Conservation (phyloP, 2,329 filamentous ascomycete genomes). For the Penicillium sp. region DNA sequence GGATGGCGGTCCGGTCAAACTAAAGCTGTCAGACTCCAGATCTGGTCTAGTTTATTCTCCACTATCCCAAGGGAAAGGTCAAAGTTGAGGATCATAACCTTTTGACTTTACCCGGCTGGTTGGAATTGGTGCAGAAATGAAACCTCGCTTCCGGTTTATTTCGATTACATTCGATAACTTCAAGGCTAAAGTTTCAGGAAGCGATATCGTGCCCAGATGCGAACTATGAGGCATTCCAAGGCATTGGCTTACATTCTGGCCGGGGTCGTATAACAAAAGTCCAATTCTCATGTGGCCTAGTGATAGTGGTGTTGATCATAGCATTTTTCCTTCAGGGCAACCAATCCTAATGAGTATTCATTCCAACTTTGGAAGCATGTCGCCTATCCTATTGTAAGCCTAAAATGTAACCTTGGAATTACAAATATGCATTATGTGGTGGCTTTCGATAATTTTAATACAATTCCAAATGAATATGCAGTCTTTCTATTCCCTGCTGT, state of each 20-base stretch:
- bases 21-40: constrained; percentile 23
- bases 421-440: constrained; percentile 2
- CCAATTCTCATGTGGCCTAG: background rate
- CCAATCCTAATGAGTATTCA: constrained; percentile 7
- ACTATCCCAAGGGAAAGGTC: constrained; percentile 16
- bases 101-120: background rate
- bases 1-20: constrained; percentile 20
- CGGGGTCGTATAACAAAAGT: constrained; percentile 1
- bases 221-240: background rate
- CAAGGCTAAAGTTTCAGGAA: constrained; percentile 13
- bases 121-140: background rate
- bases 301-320: constrained; percentile 13
- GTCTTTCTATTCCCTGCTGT: background rate
- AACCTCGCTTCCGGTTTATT: background rate
- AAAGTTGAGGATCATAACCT: constrained; percentile 20
- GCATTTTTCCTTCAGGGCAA: background rate
- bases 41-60: background rate
- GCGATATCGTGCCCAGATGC: background rate
- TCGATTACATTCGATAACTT: background rate
- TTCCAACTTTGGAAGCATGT: background rate
- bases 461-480: constrained; percentile 7
- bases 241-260: background rate
- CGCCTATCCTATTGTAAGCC: background rate
- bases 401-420: background rate
- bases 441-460: constrained; percentile 9